These are phyloP conservation scores for Aspergillus ustus DNA, from an alignment of 2,329 filamentous ascomycete species.

Conservation along the genomic window DNA sequence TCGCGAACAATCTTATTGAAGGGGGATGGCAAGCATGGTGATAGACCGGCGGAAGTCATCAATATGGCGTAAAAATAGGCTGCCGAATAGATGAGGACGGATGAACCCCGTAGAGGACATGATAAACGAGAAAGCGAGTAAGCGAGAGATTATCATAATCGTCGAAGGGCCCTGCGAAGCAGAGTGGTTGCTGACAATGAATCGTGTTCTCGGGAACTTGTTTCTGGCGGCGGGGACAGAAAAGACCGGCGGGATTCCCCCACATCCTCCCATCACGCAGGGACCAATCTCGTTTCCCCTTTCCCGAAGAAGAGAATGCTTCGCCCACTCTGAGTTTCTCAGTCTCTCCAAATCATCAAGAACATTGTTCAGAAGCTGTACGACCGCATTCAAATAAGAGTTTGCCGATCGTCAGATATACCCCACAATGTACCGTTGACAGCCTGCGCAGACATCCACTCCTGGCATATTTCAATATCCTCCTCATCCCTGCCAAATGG, in stretches of 20 bases:
- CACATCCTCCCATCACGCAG: background rate
- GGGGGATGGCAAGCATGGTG: background rate
- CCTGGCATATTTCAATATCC: constrained; percentile 19
- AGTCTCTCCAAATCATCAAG: no score
- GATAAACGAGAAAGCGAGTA: background rate
- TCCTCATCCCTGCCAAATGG: constrained; percentile 17
- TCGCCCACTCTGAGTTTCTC: background rate
- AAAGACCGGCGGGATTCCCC: constrained; percentile 19
- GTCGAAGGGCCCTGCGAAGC: background rate
- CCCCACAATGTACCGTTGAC: constrained; percentile 7
- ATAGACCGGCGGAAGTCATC: background rate
- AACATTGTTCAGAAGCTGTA: background rate
- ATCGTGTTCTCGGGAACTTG: background rate
- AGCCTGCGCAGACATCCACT: constrained; percentile 11
- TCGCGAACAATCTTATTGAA: background rate
- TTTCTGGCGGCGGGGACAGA: background rate
- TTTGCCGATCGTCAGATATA: constrained; percentile 8
- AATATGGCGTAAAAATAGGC: background rate
- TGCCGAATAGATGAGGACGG: background rate
- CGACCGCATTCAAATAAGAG: background rate
- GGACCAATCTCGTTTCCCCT: background rate
- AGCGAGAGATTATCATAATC: background rate
- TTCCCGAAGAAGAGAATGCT: background rate
- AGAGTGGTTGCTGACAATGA: background rate
- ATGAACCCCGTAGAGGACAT: background rate